A percentile compares a stretch with the other conserved stretches of the same genome.
These are phyloP conservation scores for Cryphonectria parasitica DNA, from an alignment of 2,329 filamentous ascomycete species.

Conservation along the genomic window DNA sequence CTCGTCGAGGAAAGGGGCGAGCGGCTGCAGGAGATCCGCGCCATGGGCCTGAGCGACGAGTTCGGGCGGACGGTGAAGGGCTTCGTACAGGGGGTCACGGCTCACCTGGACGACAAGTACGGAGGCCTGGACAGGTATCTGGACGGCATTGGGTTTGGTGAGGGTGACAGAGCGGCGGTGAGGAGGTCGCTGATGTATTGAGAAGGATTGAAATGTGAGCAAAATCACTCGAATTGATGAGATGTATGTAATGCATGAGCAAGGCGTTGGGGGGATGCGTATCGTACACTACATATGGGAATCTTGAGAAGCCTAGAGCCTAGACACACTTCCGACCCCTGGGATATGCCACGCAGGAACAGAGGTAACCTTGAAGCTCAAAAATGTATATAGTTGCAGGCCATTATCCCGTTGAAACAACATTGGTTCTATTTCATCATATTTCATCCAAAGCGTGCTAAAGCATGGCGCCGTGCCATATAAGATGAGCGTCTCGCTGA, in stretches of 20 bases:
- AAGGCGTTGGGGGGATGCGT: conserved; percentile 9
- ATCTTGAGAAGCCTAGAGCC: neutral
- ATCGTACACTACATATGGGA: neutral
- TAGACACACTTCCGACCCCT: neutral
- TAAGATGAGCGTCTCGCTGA: neutral
- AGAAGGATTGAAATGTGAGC: conserved; percentile 18
- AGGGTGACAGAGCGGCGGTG: conserved; percentile 46
- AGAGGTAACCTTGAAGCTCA: neutral
- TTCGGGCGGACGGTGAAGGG: conserved; percentile 70
- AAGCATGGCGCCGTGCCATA: neutral
- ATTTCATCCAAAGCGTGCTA: neutral
- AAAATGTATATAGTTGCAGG: neutral
- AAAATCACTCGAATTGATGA: too few species aligned
- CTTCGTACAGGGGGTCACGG: conserved; percentile 63
- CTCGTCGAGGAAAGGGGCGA: conserved; percentile 64
- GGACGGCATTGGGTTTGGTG: conserved; percentile 61
- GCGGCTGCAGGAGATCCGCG: conserved; percentile 68
- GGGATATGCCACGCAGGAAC: neutral
- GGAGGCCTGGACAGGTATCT: conserved; percentile 71
- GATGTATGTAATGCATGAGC: conserved; percentile 3
- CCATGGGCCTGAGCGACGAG: conserved; percentile 72
- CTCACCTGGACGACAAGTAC: conserved; percentile 63
- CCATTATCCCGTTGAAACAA: neutral
- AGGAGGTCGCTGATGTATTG: conserved; percentile 49
- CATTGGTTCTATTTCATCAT: too few species aligned